Percentiles rank a stretch among this genome's conserved stretches.
phyloP scores from a whole-genome alignment of 164 flowering plant species.

The Chloranthus sessilifolius region DNA sequence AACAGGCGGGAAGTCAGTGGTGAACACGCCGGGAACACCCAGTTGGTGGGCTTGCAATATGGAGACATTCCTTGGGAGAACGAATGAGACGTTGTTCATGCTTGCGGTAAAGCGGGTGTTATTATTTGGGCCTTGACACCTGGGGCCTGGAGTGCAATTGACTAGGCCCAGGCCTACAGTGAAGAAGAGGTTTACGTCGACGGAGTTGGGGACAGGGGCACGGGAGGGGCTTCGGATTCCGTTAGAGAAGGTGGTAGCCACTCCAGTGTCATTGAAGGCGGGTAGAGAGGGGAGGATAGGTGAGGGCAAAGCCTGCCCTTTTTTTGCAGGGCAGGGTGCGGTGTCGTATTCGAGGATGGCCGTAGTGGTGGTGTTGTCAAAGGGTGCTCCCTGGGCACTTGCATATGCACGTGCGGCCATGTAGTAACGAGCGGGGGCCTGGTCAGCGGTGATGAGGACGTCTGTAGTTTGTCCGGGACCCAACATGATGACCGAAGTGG shows the following conservation, averaged over 20 bases:
- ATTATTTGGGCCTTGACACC: conserved; percentile 68
- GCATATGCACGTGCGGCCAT: conserved; percentile 71
- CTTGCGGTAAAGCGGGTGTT: conserved; percentile 80
- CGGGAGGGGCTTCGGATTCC: conserved; percentile 26
- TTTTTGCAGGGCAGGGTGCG: conserved; percentile 24
- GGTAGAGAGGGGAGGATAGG: conserved; percentile 52
- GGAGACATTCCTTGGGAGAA: conserved; percentile 57
- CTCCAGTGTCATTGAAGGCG: conserved; percentile 54
- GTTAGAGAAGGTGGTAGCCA: conserved; percentile 44
- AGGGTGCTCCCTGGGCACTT: conserved; percentile 43
- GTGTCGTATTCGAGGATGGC: conserved; percentile 62
- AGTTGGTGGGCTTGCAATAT: conserved; percentile 27
- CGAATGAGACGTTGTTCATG: conserved; percentile 80
- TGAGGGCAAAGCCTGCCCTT: conserved; percentile 13
- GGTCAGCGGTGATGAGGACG: conserved; percentile 66
- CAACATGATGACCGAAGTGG: conserved; percentile 58
- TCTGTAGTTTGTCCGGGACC: conserved; percentile 84
- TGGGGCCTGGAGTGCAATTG: conserved; percentile 46
- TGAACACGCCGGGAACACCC: conserved; percentile 45
- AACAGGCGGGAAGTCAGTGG: conserved; percentile 55
- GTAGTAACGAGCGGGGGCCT: conserved; percentile 63
- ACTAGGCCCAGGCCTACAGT: conserved; percentile 67
- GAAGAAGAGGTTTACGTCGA: conserved; percentile 58
- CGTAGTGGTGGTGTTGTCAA: conserved; percentile 83
- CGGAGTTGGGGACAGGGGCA: conserved; percentile 35